phyloP scores from a whole-genome alignment of 108 stramenopile species.

The Nannochloropsis gaditana region DNA sequence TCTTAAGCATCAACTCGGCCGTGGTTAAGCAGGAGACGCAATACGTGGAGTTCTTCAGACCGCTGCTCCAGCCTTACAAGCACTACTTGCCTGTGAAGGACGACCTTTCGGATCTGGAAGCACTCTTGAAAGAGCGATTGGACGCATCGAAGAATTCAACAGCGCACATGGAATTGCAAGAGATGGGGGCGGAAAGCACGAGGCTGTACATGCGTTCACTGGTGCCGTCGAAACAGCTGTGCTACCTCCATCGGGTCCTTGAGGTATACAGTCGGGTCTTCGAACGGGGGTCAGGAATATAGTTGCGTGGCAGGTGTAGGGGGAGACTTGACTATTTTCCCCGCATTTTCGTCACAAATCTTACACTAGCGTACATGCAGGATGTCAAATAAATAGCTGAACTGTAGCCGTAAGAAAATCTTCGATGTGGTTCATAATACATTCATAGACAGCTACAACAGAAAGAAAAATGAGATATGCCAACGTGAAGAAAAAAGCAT shows the following conservation, averaged over 20 bases:
- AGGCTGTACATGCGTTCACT: not conserved
- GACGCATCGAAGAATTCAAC: not conserved
- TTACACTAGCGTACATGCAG: too few relatives aligned
- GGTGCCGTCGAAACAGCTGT: slow-evolving; percentile 17
- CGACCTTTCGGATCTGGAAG: not conserved
- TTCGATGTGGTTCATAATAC: too few relatives aligned
- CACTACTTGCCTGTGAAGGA: not conserved
- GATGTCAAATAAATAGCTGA: too few relatives aligned
- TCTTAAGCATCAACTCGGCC: not conserved
- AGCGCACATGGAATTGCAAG: not conserved
- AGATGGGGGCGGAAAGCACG: not conserved
- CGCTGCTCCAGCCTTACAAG: not conserved
- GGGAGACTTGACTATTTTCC: too few relatives aligned
- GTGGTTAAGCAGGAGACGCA: not conserved
- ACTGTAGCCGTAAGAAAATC: too few relatives aligned
- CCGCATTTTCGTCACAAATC: too few relatives aligned
- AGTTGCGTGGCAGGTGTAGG: too few relatives aligned
- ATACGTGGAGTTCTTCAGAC: not conserved
- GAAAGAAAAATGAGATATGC: too few relatives aligned
- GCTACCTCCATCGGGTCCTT: not conserved
- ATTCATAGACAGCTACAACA: too few relatives aligned
- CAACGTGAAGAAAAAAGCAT: too few relatives aligned
- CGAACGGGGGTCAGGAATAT: too few relatives aligned
- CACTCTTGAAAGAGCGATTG: not conserved
- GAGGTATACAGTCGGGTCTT: not conserved